Conservation (phyloP, 768 basidiomycete genomes). For the Suillus placidus region DNA sequence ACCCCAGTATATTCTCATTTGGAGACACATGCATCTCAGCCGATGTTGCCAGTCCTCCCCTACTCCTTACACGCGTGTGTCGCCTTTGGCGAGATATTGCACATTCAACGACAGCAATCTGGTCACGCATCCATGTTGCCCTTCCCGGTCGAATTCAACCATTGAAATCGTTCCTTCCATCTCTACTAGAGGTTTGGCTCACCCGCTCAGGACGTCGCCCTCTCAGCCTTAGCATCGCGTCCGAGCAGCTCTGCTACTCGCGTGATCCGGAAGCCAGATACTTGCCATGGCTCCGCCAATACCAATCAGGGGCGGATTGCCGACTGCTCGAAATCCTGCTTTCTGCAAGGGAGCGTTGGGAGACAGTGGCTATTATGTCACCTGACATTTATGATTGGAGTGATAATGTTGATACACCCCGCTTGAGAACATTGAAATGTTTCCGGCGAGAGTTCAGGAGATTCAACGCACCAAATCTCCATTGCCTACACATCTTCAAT, state of each 20-base stretch:
- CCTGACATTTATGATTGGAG: not conserved
- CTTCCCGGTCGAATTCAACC: not conserved
- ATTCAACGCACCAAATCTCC: not conserved
- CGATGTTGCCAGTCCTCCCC: not conserved
- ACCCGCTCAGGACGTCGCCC: not conserved
- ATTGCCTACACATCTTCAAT: not conserved
- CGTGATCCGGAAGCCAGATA: too few species aligned
- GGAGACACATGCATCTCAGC: not conserved
- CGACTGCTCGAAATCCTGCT: not conserved
- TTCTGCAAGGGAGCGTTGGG: not conserved
- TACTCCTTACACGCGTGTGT: not conserved
- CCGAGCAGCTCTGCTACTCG: not conserved
- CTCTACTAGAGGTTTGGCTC: not conserved
- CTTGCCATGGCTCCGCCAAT: not conserved
- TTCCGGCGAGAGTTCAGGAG: not conserved
- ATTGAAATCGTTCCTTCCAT: not conserved
- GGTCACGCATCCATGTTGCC: not conserved
- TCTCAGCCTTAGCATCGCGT: not conserved
- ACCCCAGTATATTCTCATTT: not conserved
- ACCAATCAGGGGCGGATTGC: not conserved
- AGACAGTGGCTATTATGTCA: not conserved
- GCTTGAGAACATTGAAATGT: constrained; percentile 2
- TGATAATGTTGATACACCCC: not conserved
- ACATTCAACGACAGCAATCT: not conserved
- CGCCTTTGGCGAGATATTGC: not conserved